Evolutionary conservation across 148 eudicot species (phyloP).

Genomic region (Diospyros lotus): DNA sequence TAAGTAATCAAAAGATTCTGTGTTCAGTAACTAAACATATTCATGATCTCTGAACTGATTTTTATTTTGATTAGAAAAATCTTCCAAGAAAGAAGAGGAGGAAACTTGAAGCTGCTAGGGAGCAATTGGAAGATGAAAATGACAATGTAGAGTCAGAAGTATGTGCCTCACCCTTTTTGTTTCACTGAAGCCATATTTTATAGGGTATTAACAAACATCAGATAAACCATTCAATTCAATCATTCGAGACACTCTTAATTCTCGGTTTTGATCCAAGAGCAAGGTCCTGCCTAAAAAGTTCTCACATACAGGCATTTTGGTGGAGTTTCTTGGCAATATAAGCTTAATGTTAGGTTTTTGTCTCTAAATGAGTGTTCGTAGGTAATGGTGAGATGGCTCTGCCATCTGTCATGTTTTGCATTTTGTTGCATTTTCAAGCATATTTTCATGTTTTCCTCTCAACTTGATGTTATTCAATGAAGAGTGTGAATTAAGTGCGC

Average conservation of each 20-base stretch:
- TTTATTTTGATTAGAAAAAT: constrained; percentile 51
- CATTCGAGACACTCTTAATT: background rate
- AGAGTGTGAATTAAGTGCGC: background rate
- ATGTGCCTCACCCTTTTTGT: constrained; percentile 18
- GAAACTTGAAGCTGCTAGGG: constrained; percentile 89
- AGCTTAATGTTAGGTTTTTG: background rate
- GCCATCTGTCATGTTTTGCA: background rate
- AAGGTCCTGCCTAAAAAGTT: background rate
- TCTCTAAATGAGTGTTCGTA: background rate
- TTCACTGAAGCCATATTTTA: background rate
- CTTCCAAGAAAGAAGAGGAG: constrained; percentile 94
- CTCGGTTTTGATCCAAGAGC: background rate
- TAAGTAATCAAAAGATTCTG: background rate
- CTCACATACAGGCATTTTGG: background rate
- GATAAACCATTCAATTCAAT: background rate
- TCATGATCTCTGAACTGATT: background rate
- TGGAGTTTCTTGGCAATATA: background rate
- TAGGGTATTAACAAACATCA: background rate
- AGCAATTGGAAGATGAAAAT: constrained; percentile 75
- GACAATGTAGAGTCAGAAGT: constrained; percentile 38
- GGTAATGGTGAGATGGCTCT: background rate
- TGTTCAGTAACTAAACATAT: background rate
- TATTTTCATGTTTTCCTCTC: background rate
- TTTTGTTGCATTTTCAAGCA: background rate
- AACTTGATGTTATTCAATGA: background rate